Percentiles rank a stretch among this genome's conserved stretches.
Evolutionary conservation across 2,329 filamentous ascomycete species (phyloP).

Genomic region (Meredithiella fracta): DNA sequence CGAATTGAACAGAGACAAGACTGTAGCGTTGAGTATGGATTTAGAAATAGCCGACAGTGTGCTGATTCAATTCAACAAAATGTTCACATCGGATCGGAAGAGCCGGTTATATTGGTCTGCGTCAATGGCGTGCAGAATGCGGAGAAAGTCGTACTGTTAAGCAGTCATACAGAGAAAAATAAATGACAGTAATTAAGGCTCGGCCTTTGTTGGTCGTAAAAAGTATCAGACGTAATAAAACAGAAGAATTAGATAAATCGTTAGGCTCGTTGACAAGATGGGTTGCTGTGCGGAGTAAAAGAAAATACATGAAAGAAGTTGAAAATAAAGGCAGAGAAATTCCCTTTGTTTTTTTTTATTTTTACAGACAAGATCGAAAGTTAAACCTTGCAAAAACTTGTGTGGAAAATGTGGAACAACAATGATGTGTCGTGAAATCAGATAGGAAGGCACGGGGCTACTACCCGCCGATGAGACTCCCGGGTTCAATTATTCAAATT

Average conservation of each 20-base stretch:
- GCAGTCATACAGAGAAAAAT: not conserved
- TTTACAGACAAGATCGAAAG: not conserved
- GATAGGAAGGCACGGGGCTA: not conserved
- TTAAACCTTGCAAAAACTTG: not conserved
- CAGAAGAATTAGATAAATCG: not conserved
- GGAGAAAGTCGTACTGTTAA: not conserved
- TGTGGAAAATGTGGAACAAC: not conserved
- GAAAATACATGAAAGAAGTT: too few species aligned
- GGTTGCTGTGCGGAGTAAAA: not conserved
- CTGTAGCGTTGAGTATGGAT: too few species aligned
- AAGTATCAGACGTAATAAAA: not conserved
- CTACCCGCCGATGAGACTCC: not conserved
- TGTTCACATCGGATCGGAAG: too few species aligned
- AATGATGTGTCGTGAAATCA: too few species aligned
- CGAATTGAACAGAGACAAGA: too few species aligned
- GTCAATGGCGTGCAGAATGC: too few species aligned
- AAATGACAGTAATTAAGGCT: conserved; percentile 2
- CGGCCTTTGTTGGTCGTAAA: not conserved
- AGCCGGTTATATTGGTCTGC: too few species aligned
- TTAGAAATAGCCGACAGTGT: too few species aligned
- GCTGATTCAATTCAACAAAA: too few species aligned
- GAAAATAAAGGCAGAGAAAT: too few species aligned
- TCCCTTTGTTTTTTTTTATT: not conserved
- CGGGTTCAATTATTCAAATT: not conserved
- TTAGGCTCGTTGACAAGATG: not conserved